Percentiles rank a stretch among this genome's conserved stretches.
Conservation (phyloP, 2,329 filamentous ascomycete species). For the Scedosporium minutisporum region DNA sequence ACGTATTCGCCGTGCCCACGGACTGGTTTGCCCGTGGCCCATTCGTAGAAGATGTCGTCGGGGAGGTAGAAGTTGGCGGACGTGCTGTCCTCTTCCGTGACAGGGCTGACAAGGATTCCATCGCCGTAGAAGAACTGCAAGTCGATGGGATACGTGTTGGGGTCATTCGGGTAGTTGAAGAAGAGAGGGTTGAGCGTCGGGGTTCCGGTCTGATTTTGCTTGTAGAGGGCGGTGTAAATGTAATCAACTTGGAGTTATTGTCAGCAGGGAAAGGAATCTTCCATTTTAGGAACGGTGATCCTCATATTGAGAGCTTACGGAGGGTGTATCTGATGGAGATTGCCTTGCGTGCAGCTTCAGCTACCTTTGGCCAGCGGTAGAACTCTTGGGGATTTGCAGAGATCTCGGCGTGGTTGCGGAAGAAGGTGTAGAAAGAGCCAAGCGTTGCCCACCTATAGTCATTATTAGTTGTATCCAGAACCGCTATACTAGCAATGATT, state of each 20-base stretch:
- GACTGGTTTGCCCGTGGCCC: slow-evolving; percentile 23
- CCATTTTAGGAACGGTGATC: not conserved
- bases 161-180: slow-evolving; percentile 62
- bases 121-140: slow-evolving; percentile 66
- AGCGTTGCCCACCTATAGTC: slow-evolving; percentile 44
- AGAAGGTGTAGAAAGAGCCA: slow-evolving; percentile 59
- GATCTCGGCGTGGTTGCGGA: slow-evolving; percentile 52
- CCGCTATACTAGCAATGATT: not conserved
- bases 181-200: slow-evolving; percentile 60
- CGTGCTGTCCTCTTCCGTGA: slow-evolving; percentile 50
- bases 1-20: slow-evolving; percentile 29
- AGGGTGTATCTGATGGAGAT: slow-evolving; percentile 62
- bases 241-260: slow-evolving; percentile 45
- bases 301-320: slow-evolving; percentile 10
- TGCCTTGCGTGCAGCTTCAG: slow-evolving; percentile 52
- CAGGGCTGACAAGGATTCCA: slow-evolving; percentile 51
- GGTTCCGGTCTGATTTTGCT: slow-evolving; percentile 45
- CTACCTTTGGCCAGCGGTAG: slow-evolving; percentile 54
- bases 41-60: slow-evolving; percentile 33
- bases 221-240: slow-evolving; percentile 60
- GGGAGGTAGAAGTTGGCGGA: slow-evolving; percentile 58
- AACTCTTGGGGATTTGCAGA: slow-evolving; percentile 46
- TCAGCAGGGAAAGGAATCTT: not conserved
- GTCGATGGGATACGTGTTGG: slow-evolving; percentile 58
- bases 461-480: not conserved